Base-by-base conservation (phyloP, 2,329 filamentous ascomycete genomes). In the Xylariaceae sp. region DNA sequence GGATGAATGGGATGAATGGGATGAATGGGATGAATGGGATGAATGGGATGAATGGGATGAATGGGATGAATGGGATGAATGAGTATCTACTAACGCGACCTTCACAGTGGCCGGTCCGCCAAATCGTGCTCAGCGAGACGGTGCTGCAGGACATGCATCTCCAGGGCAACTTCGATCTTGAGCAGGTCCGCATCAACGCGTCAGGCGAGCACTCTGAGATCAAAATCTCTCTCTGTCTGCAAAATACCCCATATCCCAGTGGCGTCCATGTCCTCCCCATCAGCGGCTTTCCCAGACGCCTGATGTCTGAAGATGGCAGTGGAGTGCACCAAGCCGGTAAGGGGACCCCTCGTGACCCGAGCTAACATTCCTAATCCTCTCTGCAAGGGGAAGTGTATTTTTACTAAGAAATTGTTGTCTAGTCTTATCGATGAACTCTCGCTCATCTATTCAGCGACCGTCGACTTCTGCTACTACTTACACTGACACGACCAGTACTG, bases 61-160 rank as follows among this genome's bases (percentile, higher is more conserved):
- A n/a, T n/a, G n/a, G n/a, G n/a, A n/a, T n/a, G n/a, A n/a, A n/a
- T n/a, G n/a, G n/a, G n/a, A 13, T 26, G 4, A 9, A 4, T 7
- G 18, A 29, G 18, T 24, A 26, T 5, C 16, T 3, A 55, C 52
- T 51, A n/a, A n/a, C n/a, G n/a, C n/a, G 27, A 55, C 33, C 2
- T 18, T 24, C 15, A 18, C 3, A 58, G 45, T 58, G 57, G 57
- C 66, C 60, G 1, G 49, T 60, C 13, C 65, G 59, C 10, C 62
- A 63, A 44, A 53, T 70, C 27, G 39, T 63, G 6, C 60, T 70
- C 13, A 62, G 60, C 30, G 60, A 62, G 41, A 59, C 58, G 9
- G 59, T 64, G 6, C 52, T 70, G 3, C 64, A 69, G 37, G 66
- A 69, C 48, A 69, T 70, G 64, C 65, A 68, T 27, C 50, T 67